A percentile compares a stretch with the other conserved stretches of the same genome.
These are phyloP conservation scores for Ambrosiella cleistominuta DNA, from an alignment of 2,329 filamentous ascomycete genomes.

Conservation along the genomic window DNA sequence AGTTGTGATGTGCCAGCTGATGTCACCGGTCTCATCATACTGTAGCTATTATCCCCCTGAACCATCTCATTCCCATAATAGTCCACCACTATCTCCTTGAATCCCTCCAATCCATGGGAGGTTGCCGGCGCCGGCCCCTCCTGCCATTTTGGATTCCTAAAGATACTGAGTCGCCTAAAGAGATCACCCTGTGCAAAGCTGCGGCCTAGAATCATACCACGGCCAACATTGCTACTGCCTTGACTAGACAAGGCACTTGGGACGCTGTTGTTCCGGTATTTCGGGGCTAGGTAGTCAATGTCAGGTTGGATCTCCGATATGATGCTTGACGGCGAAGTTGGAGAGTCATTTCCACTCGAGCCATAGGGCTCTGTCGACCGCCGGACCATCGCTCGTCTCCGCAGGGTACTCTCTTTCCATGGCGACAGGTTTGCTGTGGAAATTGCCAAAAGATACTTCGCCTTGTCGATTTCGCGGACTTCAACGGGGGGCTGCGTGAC, in stretches of 20 bases:
- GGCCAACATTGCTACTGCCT: slow-evolving; percentile 7
- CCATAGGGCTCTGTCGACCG: slow-evolving; percentile 7
- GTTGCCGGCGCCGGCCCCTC: neutral
- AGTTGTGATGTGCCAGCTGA: slow-evolving; percentile 3
- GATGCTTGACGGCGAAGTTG: neutral
- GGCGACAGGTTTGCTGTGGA: slow-evolving; percentile 27
- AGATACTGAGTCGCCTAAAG: slow-evolving; percentile 10
- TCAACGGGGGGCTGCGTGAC: slow-evolving; percentile 44
- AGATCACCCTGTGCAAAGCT: slow-evolving; percentile 12
- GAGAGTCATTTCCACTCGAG: neutral
- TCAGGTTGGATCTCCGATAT: slow-evolving; percentile 33
- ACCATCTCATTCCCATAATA: neutral
- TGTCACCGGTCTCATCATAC: neutral
- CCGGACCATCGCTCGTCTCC: slow-evolving; percentile 16
- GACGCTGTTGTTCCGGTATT: slow-evolving; percentile 17
- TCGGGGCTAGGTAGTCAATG: slow-evolving; percentile 35
- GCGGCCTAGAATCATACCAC: slow-evolving; percentile 10
- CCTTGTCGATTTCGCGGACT: slow-evolving; percentile 36
- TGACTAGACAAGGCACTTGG: slow-evolving; percentile 7
- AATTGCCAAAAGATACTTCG: slow-evolving; percentile 38
- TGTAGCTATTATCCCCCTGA: neutral
- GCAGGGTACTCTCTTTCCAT: slow-evolving; percentile 23
- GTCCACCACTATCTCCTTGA: neutral
- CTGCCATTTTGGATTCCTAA: slow-evolving; percentile 7
- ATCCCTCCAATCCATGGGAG: neutral